Conservation (phyloP, 768 basidiomycete species). For the Kondoa subrosea region DNA sequence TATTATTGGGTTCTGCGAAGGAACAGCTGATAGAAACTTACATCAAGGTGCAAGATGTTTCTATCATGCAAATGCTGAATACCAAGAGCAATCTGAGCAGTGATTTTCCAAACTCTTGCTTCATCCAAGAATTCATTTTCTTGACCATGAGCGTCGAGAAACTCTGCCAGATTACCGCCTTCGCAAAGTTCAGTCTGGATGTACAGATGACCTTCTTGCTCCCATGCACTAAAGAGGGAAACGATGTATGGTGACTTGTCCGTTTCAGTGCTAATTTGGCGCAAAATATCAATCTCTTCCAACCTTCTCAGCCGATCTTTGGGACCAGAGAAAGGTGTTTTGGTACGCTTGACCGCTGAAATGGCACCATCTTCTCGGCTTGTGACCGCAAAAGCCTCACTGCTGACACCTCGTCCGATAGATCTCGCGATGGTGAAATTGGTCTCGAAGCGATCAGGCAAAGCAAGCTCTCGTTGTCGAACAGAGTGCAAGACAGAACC, state of each 20-base stretch:
- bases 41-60: slow-evolving; percentile 79
- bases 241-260: slow-evolving; percentile 50
- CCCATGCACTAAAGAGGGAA: slow-evolving; percentile 86
- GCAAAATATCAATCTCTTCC: slow-evolving; percentile 85
- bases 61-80: slow-evolving; percentile 74
- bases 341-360: slow-evolving; percentile 86
- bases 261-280: slow-evolving; percentile 43
- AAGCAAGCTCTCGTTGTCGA: slow-evolving; percentile 9
- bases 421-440: slow-evolving; percentile 64
- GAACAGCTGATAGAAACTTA: too few relatives aligned
- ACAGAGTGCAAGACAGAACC: slow-evolving; percentile 11
- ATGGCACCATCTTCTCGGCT: slow-evolving; percentile 33
- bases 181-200: slow-evolving; percentile 92
- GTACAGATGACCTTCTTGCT: slow-evolving; percentile 67
- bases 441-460: slow-evolving; percentile 45
- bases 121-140: slow-evolving; percentile 70
- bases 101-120: slow-evolving; percentile 85
- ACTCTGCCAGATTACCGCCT: slow-evolving; percentile 74
- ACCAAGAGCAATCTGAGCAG: slow-evolving; percentile 75
- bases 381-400: slow-evolving; percentile 61
- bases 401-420: slow-evolving; percentile 83
- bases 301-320: slow-evolving; percentile 82
- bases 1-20: too few relatives aligned
- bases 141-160: slow-evolving; percentile 76
- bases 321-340: slow-evolving; percentile 64